phyloP scores from a whole-genome alignment of 83 land plant genomes.

The Thuja plicata region DNA sequence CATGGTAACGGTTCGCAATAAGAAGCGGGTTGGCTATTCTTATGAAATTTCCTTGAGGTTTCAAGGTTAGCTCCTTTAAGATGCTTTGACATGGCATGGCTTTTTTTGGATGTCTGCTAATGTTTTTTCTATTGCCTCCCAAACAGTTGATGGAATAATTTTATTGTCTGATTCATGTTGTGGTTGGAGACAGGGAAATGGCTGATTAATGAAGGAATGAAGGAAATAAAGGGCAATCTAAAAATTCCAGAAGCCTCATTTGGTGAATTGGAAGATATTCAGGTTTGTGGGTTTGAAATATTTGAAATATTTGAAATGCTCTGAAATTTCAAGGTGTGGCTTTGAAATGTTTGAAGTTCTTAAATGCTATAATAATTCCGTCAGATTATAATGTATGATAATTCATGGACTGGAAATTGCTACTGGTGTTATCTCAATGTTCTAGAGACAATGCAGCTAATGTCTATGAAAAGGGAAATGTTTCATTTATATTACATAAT shows the following conservation, averaged over 20 bases:
- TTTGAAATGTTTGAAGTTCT: too few species aligned
- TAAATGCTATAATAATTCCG: too few species aligned
- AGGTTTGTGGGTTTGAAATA: constrained; percentile 35
- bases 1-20: constrained; percentile 71
- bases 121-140: not conserved
- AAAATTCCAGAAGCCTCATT: constrained; percentile 65
- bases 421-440: not conserved
- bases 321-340: too few species aligned
- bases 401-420: not conserved
- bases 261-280: constrained; percentile 78
- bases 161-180: not conserved
- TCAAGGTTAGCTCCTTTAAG: constrained; percentile 31
- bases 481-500: too few species aligned
- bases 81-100: not conserved
- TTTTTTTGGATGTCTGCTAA: not conserved
- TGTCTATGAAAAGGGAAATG: not conserved
- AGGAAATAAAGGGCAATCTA: constrained; percentile 51
- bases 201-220: constrained; percentile 38
- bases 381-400: too few species aligned
- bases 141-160: not conserved
- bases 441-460: not conserved
- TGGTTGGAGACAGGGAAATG: constrained; percentile 48
- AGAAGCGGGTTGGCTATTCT: constrained; percentile 77
- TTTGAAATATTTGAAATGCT: not conserved
- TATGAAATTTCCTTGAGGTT: constrained; percentile 59